Base-by-base conservation (phyloP, 1,139 yeast genomes). In the Blastobotrys apis region DNA sequence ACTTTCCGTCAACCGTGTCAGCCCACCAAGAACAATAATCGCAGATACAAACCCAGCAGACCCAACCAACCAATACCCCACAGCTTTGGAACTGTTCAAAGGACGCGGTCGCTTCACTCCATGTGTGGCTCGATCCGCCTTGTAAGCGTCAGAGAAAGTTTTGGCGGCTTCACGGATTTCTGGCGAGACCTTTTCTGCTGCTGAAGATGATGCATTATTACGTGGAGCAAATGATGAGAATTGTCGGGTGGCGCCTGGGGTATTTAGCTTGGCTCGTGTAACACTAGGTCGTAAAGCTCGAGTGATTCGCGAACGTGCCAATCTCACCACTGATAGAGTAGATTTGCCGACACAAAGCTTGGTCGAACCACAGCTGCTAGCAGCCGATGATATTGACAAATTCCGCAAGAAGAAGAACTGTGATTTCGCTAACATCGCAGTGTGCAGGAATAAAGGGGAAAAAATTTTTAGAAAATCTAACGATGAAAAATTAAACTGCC, bases 1-100 rank as follows among this genome's bases (percentile, higher is more conserved):
- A 1, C 95, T 85, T 62, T 94, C 98, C 0, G 98, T 94, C 39
- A 94, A 72, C 57, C 99, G 75, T 0, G 98, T 94, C 42, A 94
- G 73, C 0, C 99, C 99, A 41, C 98, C 99, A 4, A 94, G 72
- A n/a, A 94, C 83, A 13, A 92, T 97, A 49, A 94, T 94, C 35
- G 95, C 96, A 64, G 92, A 92, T 2, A 94, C 96, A 23, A 92
- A 71, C 1, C 86, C 82, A 1, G 97, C 85, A 1, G 94, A 82
- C n/a, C 94, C 94, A 15, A 92, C 67, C 42, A 94, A 74, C 90
- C 97, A 84, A 61, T 84, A 85, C 0, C 95, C 97, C 4, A 86
- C 92, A 10, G 54, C 49, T 31, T 58, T 62, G 43, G 60, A 54
- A 16, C 64, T 56, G 47, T 58, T 59, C 19, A 57, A 53, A 3